A percentile compares a stretch with the other conserved stretches of the same genome.
Evolutionary conservation across 2,329 filamentous ascomycete genomes (phyloP).

Genomic region (Ophiostoma quercus): DNA sequence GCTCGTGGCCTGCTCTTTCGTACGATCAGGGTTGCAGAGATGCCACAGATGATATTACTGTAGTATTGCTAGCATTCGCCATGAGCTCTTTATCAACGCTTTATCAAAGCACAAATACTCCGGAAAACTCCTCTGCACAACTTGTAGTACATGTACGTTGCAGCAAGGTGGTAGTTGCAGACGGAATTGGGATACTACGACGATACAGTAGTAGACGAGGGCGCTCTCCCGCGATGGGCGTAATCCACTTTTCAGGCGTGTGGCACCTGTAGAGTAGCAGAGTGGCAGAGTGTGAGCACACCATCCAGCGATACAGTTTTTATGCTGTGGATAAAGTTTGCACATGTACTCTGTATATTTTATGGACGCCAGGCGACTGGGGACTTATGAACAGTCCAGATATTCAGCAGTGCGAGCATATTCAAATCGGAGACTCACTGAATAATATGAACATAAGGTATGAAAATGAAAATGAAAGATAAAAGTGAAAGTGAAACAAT

Average conservation of each 20-base stretch:
- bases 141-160: not conserved
- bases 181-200: conserved; percentile 11
- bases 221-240: conserved; percentile 17
- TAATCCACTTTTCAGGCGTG: conserved; percentile 12
- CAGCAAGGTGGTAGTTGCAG: not conserved
- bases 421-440: not conserved
- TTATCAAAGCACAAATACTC: too few species aligned
- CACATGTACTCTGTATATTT: too few species aligned
- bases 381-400: too few species aligned
- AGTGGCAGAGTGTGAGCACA: not conserved
- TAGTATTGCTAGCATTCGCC: not conserved
- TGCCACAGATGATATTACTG: not conserved
- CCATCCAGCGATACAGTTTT: too few species aligned
- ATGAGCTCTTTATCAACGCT: too few species aligned
- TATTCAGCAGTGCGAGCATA: too few species aligned
- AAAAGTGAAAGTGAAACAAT: not conserved
- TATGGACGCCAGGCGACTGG: too few species aligned
- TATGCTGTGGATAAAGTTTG: too few species aligned
- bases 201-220: conserved; percentile 17
- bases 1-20: not conserved
- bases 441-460: too few species aligned
- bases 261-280: not conserved
- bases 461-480: not conserved
- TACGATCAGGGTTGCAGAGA: not conserved
- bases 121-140: too few species aligned